Conservation (phyloP, 139 green algal genomes). For the Trebouxia sp. region DNA sequence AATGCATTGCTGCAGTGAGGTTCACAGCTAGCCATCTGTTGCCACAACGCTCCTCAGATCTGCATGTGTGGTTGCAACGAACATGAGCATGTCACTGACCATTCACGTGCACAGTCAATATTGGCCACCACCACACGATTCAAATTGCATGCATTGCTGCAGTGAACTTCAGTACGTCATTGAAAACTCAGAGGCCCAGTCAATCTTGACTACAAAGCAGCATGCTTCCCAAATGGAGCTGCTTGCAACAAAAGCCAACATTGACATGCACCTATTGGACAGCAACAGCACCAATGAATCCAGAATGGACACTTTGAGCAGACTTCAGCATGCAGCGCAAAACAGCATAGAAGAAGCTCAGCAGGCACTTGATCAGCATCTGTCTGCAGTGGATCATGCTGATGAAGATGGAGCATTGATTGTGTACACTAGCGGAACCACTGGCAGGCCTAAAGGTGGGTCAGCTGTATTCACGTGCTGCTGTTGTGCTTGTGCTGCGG, state of each 20-base stretch:
- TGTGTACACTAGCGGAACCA: constrained; percentile 98
- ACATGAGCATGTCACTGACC: neutral
- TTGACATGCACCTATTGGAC: constrained; percentile 38
- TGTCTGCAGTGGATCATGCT: neutral
- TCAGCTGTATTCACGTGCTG: neutral
- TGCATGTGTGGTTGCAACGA: no score
- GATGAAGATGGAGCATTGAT: constrained; percentile 75
- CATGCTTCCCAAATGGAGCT: constrained; percentile 36
- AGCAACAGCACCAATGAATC: neutral
- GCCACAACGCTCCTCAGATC: no score
- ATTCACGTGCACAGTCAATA: neutral
- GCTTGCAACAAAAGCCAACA: constrained; percentile 28
- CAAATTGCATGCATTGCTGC: neutral
- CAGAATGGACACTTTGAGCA: neutral
- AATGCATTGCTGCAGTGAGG: no score
- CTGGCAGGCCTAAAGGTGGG: constrained; percentile 87
- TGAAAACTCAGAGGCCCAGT: constrained; percentile 63
- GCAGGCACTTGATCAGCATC: neutral
- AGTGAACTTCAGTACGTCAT: constrained; percentile 85
- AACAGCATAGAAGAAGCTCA: no score
- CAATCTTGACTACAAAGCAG: constrained; percentile 47
- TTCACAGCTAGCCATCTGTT: no score
- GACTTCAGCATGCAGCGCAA: no score
- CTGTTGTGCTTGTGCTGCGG: neutral
- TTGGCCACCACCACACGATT: neutral